Evolutionary conservation across 768 basidiomycete genomes (phyloP).

Genomic region (Trametes maxima): DNA sequence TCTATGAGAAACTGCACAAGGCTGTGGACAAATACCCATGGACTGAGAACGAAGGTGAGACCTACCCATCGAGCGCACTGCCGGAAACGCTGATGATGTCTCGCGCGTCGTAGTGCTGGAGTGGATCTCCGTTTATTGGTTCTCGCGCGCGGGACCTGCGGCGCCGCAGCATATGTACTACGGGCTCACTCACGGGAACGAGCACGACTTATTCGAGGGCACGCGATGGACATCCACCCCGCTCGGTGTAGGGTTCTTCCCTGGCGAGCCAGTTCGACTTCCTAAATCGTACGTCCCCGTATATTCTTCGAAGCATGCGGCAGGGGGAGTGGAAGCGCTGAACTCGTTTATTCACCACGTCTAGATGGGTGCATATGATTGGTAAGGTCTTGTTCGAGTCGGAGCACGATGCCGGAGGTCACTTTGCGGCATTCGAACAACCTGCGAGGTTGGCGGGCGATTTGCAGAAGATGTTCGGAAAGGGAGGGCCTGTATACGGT

Average conservation of each 20-base stretch:
- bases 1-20: slow-evolving; percentile 33
- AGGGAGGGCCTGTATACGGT: slow-evolving; percentile 30
- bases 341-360: no score
- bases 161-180: slow-evolving; percentile 36
- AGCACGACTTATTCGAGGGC: slow-evolving; percentile 9
- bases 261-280: slow-evolving; percentile 27
- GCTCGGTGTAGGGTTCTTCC: slow-evolving; percentile 36
- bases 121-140: slow-evolving; percentile 41
- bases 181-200: slow-evolving; percentile 19
- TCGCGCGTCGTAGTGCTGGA: slow-evolving; percentile 34
- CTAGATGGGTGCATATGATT: slow-evolving; percentile 5
- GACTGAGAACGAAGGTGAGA: slow-evolving; percentile 51
- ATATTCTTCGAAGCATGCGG: neutral
- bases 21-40: slow-evolving; percentile 50
- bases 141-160: slow-evolving; percentile 36
- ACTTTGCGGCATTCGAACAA: slow-evolving; percentile 36
- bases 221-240: slow-evolving; percentile 27
- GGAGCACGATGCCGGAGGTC: slow-evolving; percentile 31
- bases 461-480: slow-evolving; percentile 34
- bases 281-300: slow-evolving; percentile 27
- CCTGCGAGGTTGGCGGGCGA: slow-evolving; percentile 31
- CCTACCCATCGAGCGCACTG: neutral
- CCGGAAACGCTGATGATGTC: neutral
- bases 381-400: slow-evolving; percentile 32
- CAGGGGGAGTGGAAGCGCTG: neutral